A percentile compares a stretch with the other conserved stretches of the same genome.
These are phyloP conservation scores for Malus hybrid DNA, from an alignment of 331 rosid species.

Conservation along the genomic window DNA sequence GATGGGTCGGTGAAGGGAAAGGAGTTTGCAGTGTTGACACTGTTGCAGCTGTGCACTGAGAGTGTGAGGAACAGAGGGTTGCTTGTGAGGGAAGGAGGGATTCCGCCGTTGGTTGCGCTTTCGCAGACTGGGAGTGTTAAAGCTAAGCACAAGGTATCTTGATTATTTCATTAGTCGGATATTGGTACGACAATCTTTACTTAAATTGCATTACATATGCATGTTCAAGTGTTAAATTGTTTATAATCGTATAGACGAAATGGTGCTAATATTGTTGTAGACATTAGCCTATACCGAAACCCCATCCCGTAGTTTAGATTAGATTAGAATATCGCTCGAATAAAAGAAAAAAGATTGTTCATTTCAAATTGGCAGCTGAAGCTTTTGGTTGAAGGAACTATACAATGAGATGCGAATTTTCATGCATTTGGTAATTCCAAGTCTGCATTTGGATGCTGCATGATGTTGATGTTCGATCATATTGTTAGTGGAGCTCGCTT, in stretches of 20 bases:
- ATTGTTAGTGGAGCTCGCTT: neutral
- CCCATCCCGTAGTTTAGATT: no score
- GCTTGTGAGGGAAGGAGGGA: constrained; percentile 86
- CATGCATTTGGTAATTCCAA: neutral
- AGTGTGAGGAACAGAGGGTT: constrained; percentile 62
- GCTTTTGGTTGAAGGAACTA: neutral
- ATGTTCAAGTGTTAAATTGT: neutral
- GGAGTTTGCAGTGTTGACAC: constrained; percentile 74
- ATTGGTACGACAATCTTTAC: neutral
- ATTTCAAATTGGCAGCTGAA: neutral
- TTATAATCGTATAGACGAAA: neutral
- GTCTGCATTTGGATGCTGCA: neutral
- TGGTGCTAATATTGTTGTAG: neutral
- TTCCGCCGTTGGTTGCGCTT: constrained; percentile 87
- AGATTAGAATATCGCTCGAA: no score
- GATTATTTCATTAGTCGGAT: neutral
- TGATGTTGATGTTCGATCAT: no score
- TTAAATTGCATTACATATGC: neutral
- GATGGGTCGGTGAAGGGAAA: constrained; percentile 81
- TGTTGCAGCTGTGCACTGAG: constrained; percentile 64
- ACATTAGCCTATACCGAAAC: no score
- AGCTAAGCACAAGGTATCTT: constrained; percentile 78
- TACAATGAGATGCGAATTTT: neutral
- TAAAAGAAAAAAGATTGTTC: neutral
- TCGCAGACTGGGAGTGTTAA: constrained; percentile 65